Base-by-base conservation (phyloP, 2,329 filamentous ascomycete genomes). In the Microdochium bolleyi region DNA sequence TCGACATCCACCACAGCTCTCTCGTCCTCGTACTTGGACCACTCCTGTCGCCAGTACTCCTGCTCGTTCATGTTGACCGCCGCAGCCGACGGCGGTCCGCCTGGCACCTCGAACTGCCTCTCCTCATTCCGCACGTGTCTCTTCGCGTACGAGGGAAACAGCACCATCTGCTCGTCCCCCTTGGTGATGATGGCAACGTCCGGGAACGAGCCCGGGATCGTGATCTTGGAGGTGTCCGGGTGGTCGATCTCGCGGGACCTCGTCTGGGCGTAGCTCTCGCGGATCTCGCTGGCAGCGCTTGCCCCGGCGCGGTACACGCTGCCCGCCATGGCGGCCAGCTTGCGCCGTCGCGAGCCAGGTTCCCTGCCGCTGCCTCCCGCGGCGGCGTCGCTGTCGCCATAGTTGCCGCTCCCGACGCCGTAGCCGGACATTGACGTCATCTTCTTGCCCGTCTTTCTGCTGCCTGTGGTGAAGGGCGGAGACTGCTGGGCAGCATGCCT, bases 111-210 rank as follows among this genome's bases (percentile, higher is more conserved):
- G 30, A 58, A 64, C 19, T 62, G 55, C 37, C 60, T 59, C 58
- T 68, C 56, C 57, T 65, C 62, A n/a, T 57, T 60, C 64, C 71
- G 85, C 32, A 80, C 68, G 66, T 95, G 87, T 55, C 78, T 78
- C 64, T 92, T 84, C 9, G 89, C 90, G 66, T 99, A 99, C 51
- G 90, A 96, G 0, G 94, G 94, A 60, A 99, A 99, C 24, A 99
- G 67, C 10, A 99, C 83, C 84, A 99, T 89, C 71, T 97, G 89
- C 67, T 96, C 91, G 55, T 90, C 82, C 13, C 89, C 92, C 56
- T 84, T 85, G 11, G 84, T 80, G 16, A 87, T 82, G 55, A 96
- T 88, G n/a, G 87, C 82, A 19, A 89, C 87, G 60, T 96, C 87
- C 0, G 91, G 89, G 63, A 95, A 96, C 1, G 86, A 83, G 1